phyloP scores from a whole-genome alignment of 306 rosid species.

The Vigna hirtella region DNA sequence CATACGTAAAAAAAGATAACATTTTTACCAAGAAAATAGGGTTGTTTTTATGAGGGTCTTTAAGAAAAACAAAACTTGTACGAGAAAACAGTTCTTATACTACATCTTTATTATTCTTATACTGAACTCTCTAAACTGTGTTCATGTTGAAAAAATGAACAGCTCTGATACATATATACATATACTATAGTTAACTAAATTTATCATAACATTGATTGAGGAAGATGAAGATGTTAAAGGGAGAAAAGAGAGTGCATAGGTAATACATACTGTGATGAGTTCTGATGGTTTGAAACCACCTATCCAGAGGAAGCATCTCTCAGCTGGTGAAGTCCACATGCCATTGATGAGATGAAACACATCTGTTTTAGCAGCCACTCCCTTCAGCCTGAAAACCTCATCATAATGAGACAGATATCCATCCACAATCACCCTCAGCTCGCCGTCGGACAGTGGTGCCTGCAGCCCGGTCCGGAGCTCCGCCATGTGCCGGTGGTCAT shows the following conservation, averaged over 20 bases:
- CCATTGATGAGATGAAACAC: conserved; percentile 94
- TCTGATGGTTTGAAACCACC: conserved; percentile 95
- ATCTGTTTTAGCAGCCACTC: conserved; percentile 78
- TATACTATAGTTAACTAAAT: neutral
- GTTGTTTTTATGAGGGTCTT: neutral
- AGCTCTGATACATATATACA: no score
- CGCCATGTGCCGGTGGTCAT: conserved; percentile 75
- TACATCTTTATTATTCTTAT: no score
- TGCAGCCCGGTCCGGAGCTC: conserved; percentile 74
- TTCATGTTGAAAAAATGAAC: no score
- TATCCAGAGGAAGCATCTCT: conserved; percentile 93
- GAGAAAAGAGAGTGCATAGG: neutral
- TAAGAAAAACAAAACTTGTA: neutral
- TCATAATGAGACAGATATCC: conserved; percentile 75
- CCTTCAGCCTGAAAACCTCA: conserved; percentile 76
- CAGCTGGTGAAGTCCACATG: conserved; percentile 85
- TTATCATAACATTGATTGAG: neutral
- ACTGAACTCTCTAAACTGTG: no score
- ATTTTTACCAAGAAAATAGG: neutral
- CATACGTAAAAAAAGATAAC: neutral
- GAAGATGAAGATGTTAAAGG: neutral
- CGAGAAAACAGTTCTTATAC: neutral
- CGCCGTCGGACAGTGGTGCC: conserved; percentile 67
- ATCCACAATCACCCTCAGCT: conserved; percentile 68
- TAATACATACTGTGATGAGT: conserved; percentile 66